phyloP scores from a whole-genome alignment of 257 asterid genomes.

The Gynochthodes officinalis region DNA sequence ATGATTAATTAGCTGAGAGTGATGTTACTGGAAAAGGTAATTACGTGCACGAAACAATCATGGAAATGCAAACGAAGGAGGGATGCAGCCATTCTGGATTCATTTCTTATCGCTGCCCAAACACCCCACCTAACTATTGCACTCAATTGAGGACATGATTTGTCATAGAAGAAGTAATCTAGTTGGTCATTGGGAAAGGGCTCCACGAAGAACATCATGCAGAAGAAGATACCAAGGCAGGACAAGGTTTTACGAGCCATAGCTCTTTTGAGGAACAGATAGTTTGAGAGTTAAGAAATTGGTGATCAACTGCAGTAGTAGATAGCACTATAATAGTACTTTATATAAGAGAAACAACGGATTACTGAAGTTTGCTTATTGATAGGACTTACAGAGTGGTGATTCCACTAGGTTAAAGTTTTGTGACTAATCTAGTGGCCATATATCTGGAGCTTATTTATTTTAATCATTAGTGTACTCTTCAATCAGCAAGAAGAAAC shows the following conservation, averaged over 20 bases:
- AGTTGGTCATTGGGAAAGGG: constrained; percentile 25
- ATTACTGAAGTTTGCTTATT: constrained; percentile 15
- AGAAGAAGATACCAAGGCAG: constrained; percentile 13
- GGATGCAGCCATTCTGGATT: constrained; percentile 68
- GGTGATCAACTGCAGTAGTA: constrained; percentile 10
- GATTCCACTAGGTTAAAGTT: constrained; percentile 40
- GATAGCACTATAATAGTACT: constrained; percentile 38
- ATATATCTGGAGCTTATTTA: neutral
- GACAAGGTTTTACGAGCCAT: constrained; percentile 34
- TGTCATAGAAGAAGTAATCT: constrained; percentile 43
- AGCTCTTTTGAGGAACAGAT: neutral
- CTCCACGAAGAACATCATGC: constrained; percentile 13
- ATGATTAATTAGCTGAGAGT: neutral
- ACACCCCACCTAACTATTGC: constrained; percentile 50
- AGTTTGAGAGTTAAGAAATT: neutral
- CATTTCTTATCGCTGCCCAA: constrained; percentile 51
- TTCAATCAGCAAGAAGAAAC: neutral
- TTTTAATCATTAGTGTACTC: neutral
- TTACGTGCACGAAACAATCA: constrained; percentile 70
- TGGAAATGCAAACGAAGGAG: constrained; percentile 71
- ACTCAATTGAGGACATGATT: constrained; percentile 51
- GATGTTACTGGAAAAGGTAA: neutral
- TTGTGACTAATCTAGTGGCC: constrained; percentile 34
- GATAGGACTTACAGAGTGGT: constrained; percentile 48
- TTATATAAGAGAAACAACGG: constrained; percentile 35